These are phyloP conservation scores for Pisolithus tinctorius DNA, from an alignment of 768 basidiomycete species.

Conservation along the genomic window DNA sequence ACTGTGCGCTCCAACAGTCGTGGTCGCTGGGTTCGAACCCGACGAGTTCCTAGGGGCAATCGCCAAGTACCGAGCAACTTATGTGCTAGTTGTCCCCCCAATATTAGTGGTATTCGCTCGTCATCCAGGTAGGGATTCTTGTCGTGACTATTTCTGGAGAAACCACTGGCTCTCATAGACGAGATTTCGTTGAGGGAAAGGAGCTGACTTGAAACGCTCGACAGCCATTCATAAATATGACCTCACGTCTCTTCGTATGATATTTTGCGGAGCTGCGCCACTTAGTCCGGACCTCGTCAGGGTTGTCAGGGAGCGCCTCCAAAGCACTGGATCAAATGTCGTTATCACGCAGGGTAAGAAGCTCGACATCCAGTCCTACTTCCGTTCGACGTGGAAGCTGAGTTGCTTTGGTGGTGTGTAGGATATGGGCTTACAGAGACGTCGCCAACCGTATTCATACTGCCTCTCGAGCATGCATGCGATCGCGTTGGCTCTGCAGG, in stretches of 20 bases:
- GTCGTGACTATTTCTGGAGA: too few species aligned
- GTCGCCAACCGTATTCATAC: conserved; percentile 60
- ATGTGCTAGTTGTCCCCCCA: conserved; percentile 67
- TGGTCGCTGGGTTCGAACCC: conserved; percentile 70
- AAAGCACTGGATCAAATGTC: conserved; percentile 35
- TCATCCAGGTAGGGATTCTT: conserved; percentile 47
- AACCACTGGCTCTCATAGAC: too few species aligned
- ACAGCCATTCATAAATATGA: conserved; percentile 62
- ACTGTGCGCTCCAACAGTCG: conserved; percentile 42
- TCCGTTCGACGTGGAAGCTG: background rate
- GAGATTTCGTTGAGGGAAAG: too few species aligned
- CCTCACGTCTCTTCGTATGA: conserved; percentile 45
- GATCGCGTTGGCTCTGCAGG: conserved; percentile 64
- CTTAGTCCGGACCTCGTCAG: conserved; percentile 57
- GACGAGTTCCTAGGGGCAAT: conserved; percentile 58
- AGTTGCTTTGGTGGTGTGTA: conserved; percentile 14
- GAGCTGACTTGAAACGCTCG: background rate
- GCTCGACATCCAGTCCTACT: background rate
- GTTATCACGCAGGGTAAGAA: conserved; percentile 46
- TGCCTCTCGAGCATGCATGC: conserved; percentile 36
- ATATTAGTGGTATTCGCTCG: conserved; percentile 72
- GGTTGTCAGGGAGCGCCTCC: conserved; percentile 35
- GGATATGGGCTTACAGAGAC: conserved; percentile 83
- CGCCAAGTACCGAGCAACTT: conserved; percentile 55
- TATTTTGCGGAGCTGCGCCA: conserved; percentile 80